phyloP scores from a whole-genome alignment of 169 alveolate genomes.

The Cryptosporidium ryanae region DNA sequence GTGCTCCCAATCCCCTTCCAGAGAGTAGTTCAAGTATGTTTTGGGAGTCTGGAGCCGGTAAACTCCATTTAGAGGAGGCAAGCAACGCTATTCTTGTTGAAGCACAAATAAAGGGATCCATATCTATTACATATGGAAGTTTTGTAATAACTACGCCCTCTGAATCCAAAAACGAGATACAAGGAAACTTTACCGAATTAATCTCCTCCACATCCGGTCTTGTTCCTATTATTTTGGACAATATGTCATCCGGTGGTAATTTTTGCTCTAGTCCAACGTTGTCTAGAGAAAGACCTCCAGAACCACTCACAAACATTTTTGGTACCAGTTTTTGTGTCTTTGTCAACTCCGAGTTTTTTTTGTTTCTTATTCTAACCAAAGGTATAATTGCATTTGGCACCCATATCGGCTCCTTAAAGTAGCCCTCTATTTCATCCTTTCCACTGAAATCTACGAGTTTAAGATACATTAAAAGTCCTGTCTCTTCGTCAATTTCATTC shows the following conservation, averaged over 20 bases:
- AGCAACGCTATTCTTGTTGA: constrained; percentile 66
- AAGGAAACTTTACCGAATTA: constrained; percentile 15
- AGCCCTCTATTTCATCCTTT: constrained; percentile 53
- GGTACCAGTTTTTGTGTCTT: constrained; percentile 20
- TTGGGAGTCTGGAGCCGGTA: constrained; percentile 65
- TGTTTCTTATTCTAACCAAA: constrained; percentile 9
- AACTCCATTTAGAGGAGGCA: constrained; percentile 54
- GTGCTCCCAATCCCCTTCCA: constrained; percentile 50
- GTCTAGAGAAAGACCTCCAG: background rate
- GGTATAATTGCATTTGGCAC: constrained; percentile 63
- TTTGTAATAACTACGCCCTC: constrained; percentile 35
- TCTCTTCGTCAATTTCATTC: constrained; percentile 22
- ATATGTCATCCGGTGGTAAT: constrained; percentile 18
- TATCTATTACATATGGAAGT: constrained; percentile 35
- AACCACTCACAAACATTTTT: background rate
- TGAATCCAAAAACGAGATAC: constrained; percentile 36
- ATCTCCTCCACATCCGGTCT: constrained; percentile 67
- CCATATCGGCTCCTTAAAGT: constrained; percentile 71
- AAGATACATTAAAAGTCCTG: constrained; percentile 7
- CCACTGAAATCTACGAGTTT: constrained; percentile 37
- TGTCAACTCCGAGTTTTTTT: constrained; percentile 8
- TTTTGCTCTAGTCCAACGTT: constrained; percentile 9
- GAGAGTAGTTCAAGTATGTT: background rate
- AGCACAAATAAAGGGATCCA: constrained; percentile 64
- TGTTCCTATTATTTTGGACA: constrained; percentile 12